These are phyloP conservation scores for Vigna unguiculata DNA, from an alignment of 306 rosid species.

Conservation along the genomic window DNA sequence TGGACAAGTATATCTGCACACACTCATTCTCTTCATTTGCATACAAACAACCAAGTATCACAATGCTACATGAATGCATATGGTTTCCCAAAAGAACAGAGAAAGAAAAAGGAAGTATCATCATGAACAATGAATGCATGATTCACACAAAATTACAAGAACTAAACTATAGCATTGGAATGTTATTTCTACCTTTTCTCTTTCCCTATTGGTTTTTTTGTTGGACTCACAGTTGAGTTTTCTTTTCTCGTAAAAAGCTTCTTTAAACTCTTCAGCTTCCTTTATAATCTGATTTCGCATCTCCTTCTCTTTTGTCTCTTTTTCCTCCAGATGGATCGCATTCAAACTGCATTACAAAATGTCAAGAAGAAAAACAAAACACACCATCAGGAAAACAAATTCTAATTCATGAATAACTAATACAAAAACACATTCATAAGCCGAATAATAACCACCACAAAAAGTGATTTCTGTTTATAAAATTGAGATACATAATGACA, in stretches of 20 bases:
- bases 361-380: background rate
- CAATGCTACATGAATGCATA: background rate
- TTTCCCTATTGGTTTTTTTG: slow-evolving; percentile 74
- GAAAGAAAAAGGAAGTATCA: too few relatives aligned
- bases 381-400: background rate
- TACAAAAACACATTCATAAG: background rate
- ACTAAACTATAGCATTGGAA: background rate
- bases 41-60: slow-evolving; percentile 28
- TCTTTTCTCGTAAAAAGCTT: slow-evolving; percentile 80
- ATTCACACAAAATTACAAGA: background rate
- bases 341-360: slow-evolving; percentile 62
- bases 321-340: slow-evolving; percentile 80
- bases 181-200: slow-evolving; percentile 72
- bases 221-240: slow-evolving; percentile 72
- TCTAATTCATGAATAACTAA: background rate
- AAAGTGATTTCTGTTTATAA: too few relatives aligned
- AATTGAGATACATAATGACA: background rate
- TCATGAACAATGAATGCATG: background rate
- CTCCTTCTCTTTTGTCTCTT: slow-evolving; percentile 83
- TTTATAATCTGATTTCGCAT: slow-evolving; percentile 83
- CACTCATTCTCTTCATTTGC: slow-evolving; percentile 37
- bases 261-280: slow-evolving; percentile 87
- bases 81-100: background rate
- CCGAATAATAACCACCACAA: too few relatives aligned
- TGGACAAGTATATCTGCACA: slow-evolving; percentile 65